Evolutionary conservation across 257 asterid genomes (phyloP), one percentile per base, ranked within the genome.

Genomic region (Phtheirospermum japonicum): DNA sequence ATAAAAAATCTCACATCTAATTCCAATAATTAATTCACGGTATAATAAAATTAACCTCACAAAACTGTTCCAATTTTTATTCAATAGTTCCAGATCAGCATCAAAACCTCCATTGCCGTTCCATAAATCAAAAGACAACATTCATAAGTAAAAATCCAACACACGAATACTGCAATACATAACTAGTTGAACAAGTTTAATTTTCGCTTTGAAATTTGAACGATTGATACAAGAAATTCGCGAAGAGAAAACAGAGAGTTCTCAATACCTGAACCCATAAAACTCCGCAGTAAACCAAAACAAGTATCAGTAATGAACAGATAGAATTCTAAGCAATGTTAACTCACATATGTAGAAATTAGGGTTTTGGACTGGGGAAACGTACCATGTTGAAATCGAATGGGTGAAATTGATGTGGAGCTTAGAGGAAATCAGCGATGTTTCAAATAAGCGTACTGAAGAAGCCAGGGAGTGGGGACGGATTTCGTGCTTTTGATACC

Each of bases 361-460:
- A 52, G 61, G 67, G 59, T 36, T 57, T 50, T 50, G 9, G 28
- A 56, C 2, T 2, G 28, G 37, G 18, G 43, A 63, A 23, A 36
- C 73, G 36, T 63, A 73, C 82, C 82, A 77, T 77, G 59, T 70
- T 11, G 51, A 52, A 53, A 20, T 18, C 32, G 45, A 63, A 28
- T 37, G 26, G 65, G 2, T 37, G 54, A 51, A 69, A 39, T 68
- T 14, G 43, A 23, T 6, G 60, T 28, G 43, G 64, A 59, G 54
- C 34, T 14, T 4, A 18, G 62, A 34, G 62, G 64, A 62, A 63
- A 45, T 17, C 58, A 18, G 69, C 59, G 48, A 34, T 42, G 45
- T 32, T 59, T 59, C 49, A 34, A 18, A 37, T 28, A 5, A 48
- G 54, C 7, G 54, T 66, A 31, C n/a, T 12, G 65, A 39, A 39